Percentiles rank a stretch among this genome's conserved stretches.
Evolutionary conservation across 202 grass and related monocot species (phyloP).

Genomic region (Elaeis oleifera): DNA sequence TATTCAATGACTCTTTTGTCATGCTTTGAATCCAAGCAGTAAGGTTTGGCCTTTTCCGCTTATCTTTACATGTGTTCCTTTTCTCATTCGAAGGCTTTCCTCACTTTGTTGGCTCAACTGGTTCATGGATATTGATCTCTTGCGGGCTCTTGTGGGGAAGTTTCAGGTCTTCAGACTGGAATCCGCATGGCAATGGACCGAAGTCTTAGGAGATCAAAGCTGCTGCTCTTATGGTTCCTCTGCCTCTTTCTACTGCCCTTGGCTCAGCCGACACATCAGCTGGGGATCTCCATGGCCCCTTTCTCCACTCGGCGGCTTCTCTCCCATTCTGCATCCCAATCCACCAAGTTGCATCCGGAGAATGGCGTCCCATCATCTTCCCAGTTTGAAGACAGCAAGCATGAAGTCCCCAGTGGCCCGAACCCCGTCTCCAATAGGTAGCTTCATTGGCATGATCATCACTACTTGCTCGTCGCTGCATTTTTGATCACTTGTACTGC

Average conservation of each 20-base stretch:
- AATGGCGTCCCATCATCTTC: background rate
- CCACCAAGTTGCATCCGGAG: slow-evolving; percentile 4
- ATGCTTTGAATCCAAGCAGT: too few relatives aligned
- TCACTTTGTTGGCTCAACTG: background rate
- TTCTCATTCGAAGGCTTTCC: background rate
- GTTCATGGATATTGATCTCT: slow-evolving; percentile 3
- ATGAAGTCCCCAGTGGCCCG: slow-evolving; percentile 13
- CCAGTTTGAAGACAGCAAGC: slow-evolving; percentile 4
- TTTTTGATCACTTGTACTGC: too few relatives aligned
- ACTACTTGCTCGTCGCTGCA: too few relatives aligned
- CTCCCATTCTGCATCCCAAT: background rate
- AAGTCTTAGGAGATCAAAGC: background rate
- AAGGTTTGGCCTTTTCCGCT: too few relatives aligned
- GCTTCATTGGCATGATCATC: too few relatives aligned
- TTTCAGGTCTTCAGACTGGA: background rate
- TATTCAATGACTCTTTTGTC: too few relatives aligned
- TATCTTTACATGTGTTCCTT: too few relatives aligned
- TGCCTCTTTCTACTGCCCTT: slow-evolving; percentile 6
- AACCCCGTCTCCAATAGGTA: slow-evolving; percentile 17
- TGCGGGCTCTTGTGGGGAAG: too few relatives aligned
- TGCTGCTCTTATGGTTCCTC: background rate
- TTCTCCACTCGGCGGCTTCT: background rate
- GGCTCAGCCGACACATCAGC: background rate
- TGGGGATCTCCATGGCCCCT: background rate
- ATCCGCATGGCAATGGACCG: slow-evolving; percentile 1